A percentile compares a stretch with the other conserved stretches of the same genome.
Evolutionary conservation across 768 basidiomycete genomes (phyloP).

Genomic region (Trametes coccinea): DNA sequence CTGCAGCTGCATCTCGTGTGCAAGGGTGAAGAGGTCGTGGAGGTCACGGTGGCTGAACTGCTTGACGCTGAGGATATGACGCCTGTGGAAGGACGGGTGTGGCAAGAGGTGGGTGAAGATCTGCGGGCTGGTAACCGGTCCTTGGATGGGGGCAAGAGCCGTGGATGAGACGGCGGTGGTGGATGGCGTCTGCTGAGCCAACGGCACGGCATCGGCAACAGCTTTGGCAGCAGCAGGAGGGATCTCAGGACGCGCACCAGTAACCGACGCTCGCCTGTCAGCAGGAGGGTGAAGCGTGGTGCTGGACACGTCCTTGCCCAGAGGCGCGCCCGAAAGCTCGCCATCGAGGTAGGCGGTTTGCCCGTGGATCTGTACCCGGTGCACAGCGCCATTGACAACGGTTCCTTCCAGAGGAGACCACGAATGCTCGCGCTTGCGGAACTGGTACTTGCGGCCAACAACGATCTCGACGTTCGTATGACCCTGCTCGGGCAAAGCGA

Average conservation of each 20-base stretch:
- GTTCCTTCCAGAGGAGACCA: slow-evolving; percentile 86
- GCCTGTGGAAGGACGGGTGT: slow-evolving; percentile 88
- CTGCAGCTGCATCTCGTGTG: slow-evolving; percentile 95
- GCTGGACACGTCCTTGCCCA: slow-evolving; percentile 74
- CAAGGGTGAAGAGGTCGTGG: slow-evolving; percentile 91
- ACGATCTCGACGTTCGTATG: slow-evolving; percentile 93
- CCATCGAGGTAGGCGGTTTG: slow-evolving; percentile 92
- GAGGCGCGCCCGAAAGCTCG: slow-evolving; percentile 53
- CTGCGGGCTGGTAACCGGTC: slow-evolving; percentile 36
- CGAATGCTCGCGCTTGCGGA: slow-evolving; percentile 45
- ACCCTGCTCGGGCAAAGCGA: slow-evolving; percentile 82
- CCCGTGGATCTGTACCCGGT: slow-evolving; percentile 88
- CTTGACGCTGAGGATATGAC: slow-evolving; percentile 92
- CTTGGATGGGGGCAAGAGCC: slow-evolving; percentile 29
- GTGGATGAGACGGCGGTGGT: slow-evolving; percentile 3
- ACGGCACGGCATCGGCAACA: slow-evolving; percentile 10
- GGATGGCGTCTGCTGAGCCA: slow-evolving; percentile 5
- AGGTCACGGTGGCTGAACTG: slow-evolving; percentile 89
- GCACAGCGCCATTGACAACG: slow-evolving; percentile 70
- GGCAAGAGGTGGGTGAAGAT: slow-evolving; percentile 52
- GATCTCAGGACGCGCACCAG: slow-evolving; percentile 23
- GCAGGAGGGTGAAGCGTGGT: slow-evolving; percentile 48
- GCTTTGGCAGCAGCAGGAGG: slow-evolving; percentile 8
- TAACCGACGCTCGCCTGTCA: slow-evolving; percentile 31
- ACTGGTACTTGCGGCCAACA: slow-evolving; percentile 61